Evolutionary conservation across 352 stramenopile species (phyloP).

Genomic region (Pythium oligandrum): DNA sequence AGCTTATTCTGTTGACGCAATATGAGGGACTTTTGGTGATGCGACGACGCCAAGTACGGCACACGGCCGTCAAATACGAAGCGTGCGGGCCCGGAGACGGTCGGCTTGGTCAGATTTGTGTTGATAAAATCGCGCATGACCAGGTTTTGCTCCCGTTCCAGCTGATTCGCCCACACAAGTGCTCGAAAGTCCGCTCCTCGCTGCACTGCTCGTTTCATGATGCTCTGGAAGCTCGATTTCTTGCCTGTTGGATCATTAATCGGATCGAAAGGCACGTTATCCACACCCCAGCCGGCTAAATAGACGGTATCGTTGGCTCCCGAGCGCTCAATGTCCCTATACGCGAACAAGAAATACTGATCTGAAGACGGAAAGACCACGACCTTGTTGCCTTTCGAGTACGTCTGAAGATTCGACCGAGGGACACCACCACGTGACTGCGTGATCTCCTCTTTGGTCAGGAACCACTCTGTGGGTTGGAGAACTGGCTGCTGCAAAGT

Average conservation of each 20-base stretch:
- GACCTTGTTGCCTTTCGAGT: conserved; percentile 43
- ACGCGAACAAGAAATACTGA: conserved; percentile 45
- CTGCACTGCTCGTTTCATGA: conserved; percentile 26
- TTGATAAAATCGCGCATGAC: conserved; percentile 55
- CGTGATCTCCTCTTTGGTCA: conserved; percentile 46
- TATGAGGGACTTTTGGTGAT: conserved; percentile 49
- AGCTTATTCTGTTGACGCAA: conserved; percentile 17
- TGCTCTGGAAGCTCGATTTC: conserved; percentile 20
- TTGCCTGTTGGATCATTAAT: conserved; percentile 23
- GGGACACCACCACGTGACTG: conserved; percentile 31
- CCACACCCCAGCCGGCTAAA: conserved; percentile 55
- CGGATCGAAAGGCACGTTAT: conserved; percentile 52
- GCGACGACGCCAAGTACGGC: conserved; percentile 17
- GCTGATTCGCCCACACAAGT: conserved; percentile 61
- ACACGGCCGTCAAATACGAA: conserved; percentile 55
- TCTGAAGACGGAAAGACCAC: conserved; percentile 29
- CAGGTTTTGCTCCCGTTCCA: conserved; percentile 48
- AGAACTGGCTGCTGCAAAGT: conserved; percentile 29
- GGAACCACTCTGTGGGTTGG: conserved; percentile 43
- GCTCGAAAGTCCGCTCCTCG: conserved; percentile 41
- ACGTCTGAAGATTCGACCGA: conserved; percentile 34
- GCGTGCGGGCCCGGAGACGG: conserved; percentile 13
- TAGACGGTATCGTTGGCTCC: conserved; percentile 34
- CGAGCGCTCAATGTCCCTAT: conserved; percentile 31
- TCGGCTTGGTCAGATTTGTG: conserved; percentile 11